Conservation (phyloP, 352 stramenopile genomes). For the Phytophthora foliorum region DNA sequence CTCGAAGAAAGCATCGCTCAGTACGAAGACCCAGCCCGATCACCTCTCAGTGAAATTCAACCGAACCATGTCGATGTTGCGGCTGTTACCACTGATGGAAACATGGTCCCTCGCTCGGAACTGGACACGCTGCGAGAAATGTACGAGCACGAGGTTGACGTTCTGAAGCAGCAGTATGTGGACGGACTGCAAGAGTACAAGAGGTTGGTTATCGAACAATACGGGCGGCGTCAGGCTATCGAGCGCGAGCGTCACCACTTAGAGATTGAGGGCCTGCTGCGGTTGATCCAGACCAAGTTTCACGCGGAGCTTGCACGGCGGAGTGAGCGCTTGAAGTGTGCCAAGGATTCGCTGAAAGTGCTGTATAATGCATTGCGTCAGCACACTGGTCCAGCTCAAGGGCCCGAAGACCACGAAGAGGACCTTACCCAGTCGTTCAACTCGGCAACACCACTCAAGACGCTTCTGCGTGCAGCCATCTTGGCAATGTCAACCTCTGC, state of each 20-base stretch:
- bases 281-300: slow-evolving; percentile 72
- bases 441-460: slow-evolving; percentile 51
- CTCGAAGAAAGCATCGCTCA: slow-evolving; percentile 58
- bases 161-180: slow-evolving; percentile 72
- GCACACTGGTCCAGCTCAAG: slow-evolving; percentile 9
- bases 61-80: slow-evolving; percentile 3
- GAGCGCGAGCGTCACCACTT: slow-evolving; percentile 64
- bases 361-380: slow-evolving; percentile 61
- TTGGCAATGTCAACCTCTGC: slow-evolving; percentile 74
- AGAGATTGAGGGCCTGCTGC: slow-evolving; percentile 72
- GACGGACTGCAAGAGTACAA: slow-evolving; percentile 74
- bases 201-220: slow-evolving; percentile 76
- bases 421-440: slow-evolving; percentile 32
- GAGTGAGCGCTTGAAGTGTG: slow-evolving; percentile 53
- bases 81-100: not conserved
- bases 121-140: slow-evolving; percentile 49
- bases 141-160: slow-evolving; percentile 53
- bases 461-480: slow-evolving; percentile 65
- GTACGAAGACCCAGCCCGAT: slow-evolving; percentile 56
- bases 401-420: not conserved
- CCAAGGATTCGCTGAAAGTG: slow-evolving; percentile 72
- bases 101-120: slow-evolving; percentile 39
- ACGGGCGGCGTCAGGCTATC: slow-evolving; percentile 62
- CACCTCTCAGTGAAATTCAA: slow-evolving; percentile 31
- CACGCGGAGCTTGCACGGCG: slow-evolving; percentile 63